Evolutionary conservation across 2,329 filamentous ascomycete genomes (phyloP).

Genomic region (Venturia asperata): DNA sequence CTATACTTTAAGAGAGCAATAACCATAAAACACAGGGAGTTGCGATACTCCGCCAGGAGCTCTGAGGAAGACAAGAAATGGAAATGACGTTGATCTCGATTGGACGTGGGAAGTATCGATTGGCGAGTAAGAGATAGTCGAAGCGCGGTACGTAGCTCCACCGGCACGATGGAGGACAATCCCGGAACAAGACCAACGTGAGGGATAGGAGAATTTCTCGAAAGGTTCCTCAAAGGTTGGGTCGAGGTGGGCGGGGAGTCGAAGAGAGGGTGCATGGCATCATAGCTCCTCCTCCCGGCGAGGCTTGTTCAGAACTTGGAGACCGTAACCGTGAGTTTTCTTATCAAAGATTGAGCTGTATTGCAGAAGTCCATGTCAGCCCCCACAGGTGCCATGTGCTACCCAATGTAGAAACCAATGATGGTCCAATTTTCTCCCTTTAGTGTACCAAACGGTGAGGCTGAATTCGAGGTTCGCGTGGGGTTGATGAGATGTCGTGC

Average conservation of each 20-base stretch:
- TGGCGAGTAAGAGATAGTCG: neutral
- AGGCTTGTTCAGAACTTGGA: neutral
- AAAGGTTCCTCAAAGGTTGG: neutral
- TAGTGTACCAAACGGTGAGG: neutral
- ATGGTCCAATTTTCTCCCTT: neutral
- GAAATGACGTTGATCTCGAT: neutral
- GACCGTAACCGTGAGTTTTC: neutral
- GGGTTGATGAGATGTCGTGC: neutral
- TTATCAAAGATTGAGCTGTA: neutral
- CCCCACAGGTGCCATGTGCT: conserved; percentile 3
- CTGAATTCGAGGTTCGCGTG: neutral
- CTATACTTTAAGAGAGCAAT: neutral
- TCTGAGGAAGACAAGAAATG: neutral
- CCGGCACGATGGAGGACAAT: neutral
- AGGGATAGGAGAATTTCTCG: neutral
- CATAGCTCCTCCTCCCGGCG: neutral
- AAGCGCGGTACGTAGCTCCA: neutral
- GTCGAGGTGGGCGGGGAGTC: neutral
- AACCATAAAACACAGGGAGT: neutral
- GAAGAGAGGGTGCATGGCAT: neutral
- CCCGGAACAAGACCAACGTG: neutral
- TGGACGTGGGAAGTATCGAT: neutral
- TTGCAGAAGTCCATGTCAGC: neutral
- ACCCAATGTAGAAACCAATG: neutral
- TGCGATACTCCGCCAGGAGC: neutral